phyloP scores from a whole-genome alignment of 371 early-diverging fungal genomes.

The Pancytospora philotis region DNA sequence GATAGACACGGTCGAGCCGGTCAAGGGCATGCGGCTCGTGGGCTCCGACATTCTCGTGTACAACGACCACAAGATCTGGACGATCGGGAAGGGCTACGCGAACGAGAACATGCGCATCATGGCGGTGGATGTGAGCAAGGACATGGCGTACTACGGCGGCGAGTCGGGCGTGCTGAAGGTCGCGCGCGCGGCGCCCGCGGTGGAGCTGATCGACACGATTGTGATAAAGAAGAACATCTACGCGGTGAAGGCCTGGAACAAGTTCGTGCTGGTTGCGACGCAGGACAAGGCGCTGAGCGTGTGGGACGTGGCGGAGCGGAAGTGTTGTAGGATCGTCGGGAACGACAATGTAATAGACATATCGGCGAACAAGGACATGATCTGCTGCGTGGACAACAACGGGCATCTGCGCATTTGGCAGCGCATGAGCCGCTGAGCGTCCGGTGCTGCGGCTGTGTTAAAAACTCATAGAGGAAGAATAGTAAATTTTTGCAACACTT shows the following conservation, averaged over 20 bases:
- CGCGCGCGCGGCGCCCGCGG: not conserved
- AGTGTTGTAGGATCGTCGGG: not conserved
- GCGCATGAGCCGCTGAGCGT: not conserved
- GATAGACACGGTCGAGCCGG: too few relatives aligned
- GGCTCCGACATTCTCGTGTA: too few relatives aligned
- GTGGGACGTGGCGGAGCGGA: not conserved
- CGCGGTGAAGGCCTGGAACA: not conserved
- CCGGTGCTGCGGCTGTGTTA: too few relatives aligned
- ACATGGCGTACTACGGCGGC: not conserved
- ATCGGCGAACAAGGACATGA: not conserved
- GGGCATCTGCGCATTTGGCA: not conserved
- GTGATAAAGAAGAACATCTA: not conserved
- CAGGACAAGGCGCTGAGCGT: not conserved
- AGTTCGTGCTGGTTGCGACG: not conserved
- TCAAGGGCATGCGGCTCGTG: too few relatives aligned
- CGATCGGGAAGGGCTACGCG: not conserved
- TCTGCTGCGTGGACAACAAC: slow-evolving; percentile 8
- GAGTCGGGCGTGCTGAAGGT: not conserved
- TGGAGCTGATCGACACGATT: not conserved
- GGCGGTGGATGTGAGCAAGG: not conserved
- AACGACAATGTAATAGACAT: slow-evolving; percentile 12
- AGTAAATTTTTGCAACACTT: too few relatives aligned
- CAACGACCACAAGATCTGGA: too few relatives aligned
- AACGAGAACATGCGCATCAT: not conserved
- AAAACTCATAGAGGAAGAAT: too few relatives aligned